Evolutionary conservation across 2,329 filamentous ascomycete genomes (phyloP).

Genomic region (Fusarium cyanostomum): DNA sequence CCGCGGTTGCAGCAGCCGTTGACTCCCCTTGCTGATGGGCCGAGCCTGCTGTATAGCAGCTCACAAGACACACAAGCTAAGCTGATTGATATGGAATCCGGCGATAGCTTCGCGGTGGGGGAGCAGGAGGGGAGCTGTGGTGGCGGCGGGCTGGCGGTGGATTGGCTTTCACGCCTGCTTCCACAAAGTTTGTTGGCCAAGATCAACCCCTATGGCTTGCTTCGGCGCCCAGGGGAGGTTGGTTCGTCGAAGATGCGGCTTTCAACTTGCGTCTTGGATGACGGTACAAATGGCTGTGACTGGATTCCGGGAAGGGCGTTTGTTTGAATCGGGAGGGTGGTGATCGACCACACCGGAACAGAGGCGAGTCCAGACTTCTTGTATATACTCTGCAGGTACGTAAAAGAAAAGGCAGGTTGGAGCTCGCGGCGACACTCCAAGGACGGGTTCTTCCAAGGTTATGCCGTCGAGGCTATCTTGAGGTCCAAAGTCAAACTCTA

Average conservation of each 20-base stretch:
- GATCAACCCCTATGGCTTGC: not conserved
- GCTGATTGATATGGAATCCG: not conserved
- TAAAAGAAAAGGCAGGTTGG: slow-evolving; percentile 2
- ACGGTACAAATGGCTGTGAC: slow-evolving; percentile 9
- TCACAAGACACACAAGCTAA: not conserved
- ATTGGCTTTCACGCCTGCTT: not conserved
- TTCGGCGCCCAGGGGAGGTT: not conserved
- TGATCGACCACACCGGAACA: slow-evolving; percentile 13
- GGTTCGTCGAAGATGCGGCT: not conserved
- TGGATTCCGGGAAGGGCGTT: slow-evolving; percentile 29
- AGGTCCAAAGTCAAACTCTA: slow-evolving; percentile 23
- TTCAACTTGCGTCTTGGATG: not conserved
- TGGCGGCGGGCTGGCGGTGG: not conserved
- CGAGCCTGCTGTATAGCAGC: not conserved
- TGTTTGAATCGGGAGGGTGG: slow-evolving; percentile 11
- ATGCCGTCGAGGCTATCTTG: slow-evolving; percentile 10
- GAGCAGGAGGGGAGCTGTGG: too few species aligned
- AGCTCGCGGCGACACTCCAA: not conserved
- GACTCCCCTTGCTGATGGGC: not conserved
- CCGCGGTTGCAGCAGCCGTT: not conserved
- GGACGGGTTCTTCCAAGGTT: not conserved
- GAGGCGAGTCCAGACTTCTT: slow-evolving; percentile 22
- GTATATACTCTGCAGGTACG: slow-evolving; percentile 10
- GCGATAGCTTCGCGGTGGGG: not conserved
- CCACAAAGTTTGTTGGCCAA: not conserved